Evolutionary conservation across 192 early-diverging fungal genomes (phyloP), one percentile per base, ranked within the genome.

Genomic region (Podila horticola): DNA sequence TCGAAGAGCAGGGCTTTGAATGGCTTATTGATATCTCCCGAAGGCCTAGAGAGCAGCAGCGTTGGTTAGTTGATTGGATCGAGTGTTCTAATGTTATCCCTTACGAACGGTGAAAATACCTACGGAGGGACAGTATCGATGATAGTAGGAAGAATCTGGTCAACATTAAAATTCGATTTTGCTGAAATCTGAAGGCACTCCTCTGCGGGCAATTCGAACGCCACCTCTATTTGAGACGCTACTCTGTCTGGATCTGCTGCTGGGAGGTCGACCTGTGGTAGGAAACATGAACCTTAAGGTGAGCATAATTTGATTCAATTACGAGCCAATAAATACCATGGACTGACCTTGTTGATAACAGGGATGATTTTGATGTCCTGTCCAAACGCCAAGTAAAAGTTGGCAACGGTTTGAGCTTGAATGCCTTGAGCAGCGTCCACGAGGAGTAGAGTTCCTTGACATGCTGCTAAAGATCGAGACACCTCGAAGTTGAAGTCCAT

Each of bases 401-500:
- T 99, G 26, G 97, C 97, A 15, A 98, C 96, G 5, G 97, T 99
- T 83, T 99, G 97, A 2, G 97, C 97, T 81, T 99, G 97, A 33
- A 99, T 94, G 19, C 97, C 97, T 82, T 99, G 96, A 22, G 92
- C 88, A 2, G 97, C 95, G 75, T 99, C 97, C 0, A 99, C 96
- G 24, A 99, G 86, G 22, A 99, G 81, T 17, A 99, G 79, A 2
- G 95, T 92, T 19, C 97, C 97, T 77, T 99, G 96, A 82, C 96
- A 97, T 5, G 97, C 97, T 0, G 95, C 93, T 38, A 99, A 82
- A 28, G 95, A 96, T 8, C 97, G 88, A 17, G 95, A 96, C 17
- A 99, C 97, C 84, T 99, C 97, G 85, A 97, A 99, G 67, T 90
- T 93, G 74, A 98, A 98, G 79, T 99, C 96, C 29, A 97, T 95